phyloP scores from a whole-genome alignment of 2,329 filamentous ascomycete genomes.

The Cladosporium sp. region DNA sequence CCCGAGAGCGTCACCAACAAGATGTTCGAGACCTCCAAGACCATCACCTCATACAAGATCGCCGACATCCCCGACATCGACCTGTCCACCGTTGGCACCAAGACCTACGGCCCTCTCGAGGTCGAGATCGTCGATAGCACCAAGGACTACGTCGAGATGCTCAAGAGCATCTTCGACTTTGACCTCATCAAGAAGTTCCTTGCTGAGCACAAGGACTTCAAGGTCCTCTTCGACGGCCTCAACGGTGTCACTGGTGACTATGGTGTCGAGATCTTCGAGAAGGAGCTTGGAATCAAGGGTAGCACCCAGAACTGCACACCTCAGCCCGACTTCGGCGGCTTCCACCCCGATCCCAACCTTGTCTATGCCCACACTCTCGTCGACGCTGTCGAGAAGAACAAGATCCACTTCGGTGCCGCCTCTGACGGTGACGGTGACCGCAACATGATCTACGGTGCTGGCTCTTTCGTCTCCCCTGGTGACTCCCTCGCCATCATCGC shows the following conservation, averaged over 20 bases:
- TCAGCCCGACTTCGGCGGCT: slow-evolving; percentile 91
- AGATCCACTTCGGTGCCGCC: slow-evolving; percentile 92
- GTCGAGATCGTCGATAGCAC: slow-evolving; percentile 95
- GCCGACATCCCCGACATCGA: slow-evolving; percentile 82
- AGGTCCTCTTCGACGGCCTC: slow-evolving; percentile 92
- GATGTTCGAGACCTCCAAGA: slow-evolving; percentile 90
- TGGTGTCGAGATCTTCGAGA: slow-evolving; percentile 88
- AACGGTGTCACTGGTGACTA: slow-evolving; percentile 95
- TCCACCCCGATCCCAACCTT: slow-evolving; percentile 96
- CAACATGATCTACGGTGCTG: slow-evolving; percentile 99
- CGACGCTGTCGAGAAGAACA: slow-evolving; percentile 83
- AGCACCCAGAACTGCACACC: slow-evolving; percentile 89
- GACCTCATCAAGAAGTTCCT: slow-evolving; percentile 94
- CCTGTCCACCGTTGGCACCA: slow-evolving; percentile 73
- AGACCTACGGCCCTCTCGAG: slow-evolving; percentile 80
- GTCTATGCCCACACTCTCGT: slow-evolving; percentile 95
- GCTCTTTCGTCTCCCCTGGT: slow-evolving; percentile 92
- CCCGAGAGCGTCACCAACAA: slow-evolving; percentile 97
- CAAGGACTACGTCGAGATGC: slow-evolving; percentile 85
- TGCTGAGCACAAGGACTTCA: slow-evolving; percentile 80
- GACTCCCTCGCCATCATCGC: slow-evolving; percentile 98
- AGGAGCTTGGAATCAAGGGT: slow-evolving; percentile 79
- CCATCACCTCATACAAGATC: slow-evolving; percentile 86
- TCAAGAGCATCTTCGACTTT: slow-evolving; percentile 99
- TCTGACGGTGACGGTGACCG: slow-evolving; percentile 96